Percentiles rank a stretch among this genome's conserved stretches.
These are phyloP conservation scores for Populus hybrid DNA, from an alignment of 441 rosid species.

Conservation along the genomic window DNA sequence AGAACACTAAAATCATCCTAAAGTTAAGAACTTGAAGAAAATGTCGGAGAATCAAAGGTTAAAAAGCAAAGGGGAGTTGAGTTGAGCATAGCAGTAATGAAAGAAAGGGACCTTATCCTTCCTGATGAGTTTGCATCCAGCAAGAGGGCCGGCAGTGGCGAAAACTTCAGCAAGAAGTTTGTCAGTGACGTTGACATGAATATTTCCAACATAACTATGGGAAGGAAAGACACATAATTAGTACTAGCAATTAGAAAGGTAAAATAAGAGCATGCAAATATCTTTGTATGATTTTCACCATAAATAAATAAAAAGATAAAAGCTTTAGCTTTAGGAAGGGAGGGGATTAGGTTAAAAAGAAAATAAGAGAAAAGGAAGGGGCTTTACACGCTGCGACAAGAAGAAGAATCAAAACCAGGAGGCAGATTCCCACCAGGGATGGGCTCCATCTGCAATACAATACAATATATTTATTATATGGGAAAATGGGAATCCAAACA, in stretches of 20 bases:
- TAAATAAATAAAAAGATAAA: too few species aligned
- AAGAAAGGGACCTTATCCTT: conserved; percentile 71
- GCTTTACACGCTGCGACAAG: conserved; percentile 99
- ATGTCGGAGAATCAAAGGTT: background rate
- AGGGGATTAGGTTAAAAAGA: background rate
- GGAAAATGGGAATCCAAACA: background rate
- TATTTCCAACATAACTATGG: conserved; percentile 90
- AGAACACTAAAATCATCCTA: background rate
- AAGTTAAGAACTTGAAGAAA: background rate
- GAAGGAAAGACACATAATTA: conserved; percentile 14
- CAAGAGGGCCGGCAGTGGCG: conserved; percentile 90
- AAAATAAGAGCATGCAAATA: conserved; percentile 13
- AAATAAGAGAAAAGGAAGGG: conserved; percentile 14
- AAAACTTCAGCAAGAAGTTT: conserved; percentile 93
- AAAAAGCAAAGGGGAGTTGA: background rate
- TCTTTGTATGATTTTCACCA: background rate
- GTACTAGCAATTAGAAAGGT: conserved; percentile 22
- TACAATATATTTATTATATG: background rate
- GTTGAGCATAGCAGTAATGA: background rate
- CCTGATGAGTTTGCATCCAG: conserved; percentile 86
- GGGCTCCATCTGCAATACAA: conserved; percentile 83
- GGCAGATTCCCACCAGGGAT: conserved; percentile 99
- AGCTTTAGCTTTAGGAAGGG: background rate
- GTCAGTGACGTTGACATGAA: conserved; percentile 86
- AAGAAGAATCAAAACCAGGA: conserved; percentile 98